phyloP scores from a whole-genome alignment of 345 rosid genomes.

The Populus deltoides region DNA sequence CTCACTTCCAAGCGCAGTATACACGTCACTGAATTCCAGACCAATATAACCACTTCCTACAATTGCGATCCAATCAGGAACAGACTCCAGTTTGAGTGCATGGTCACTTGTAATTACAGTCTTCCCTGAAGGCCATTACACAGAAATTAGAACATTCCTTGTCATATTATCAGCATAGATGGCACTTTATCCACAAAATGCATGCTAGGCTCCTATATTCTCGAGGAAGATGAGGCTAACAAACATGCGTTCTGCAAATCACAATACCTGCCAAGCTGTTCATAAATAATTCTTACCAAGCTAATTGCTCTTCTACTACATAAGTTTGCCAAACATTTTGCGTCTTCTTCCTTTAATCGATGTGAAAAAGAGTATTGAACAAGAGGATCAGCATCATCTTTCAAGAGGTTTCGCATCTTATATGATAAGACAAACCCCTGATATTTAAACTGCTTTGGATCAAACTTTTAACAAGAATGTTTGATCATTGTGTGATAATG shows the following conservation, averaged over 20 bases:
- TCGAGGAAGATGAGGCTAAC: neutral
- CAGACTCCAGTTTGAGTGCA: constrained; percentile 90
- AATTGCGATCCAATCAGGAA: constrained; percentile 98
- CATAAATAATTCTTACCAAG: neutral
- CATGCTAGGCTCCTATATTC: neutral
- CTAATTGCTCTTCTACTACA: neutral
- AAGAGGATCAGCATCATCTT: neutral
- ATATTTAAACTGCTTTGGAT: neutral
- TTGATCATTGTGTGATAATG: neutral
- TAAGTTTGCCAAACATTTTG: neutral
- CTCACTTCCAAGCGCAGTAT: constrained; percentile 99
- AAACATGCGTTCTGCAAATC: neutral
- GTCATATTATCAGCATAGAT: neutral
- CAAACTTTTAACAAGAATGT: constrained; percentile 8
- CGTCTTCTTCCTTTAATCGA: neutral
- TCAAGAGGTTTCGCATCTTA: neutral
- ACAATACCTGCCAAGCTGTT: neutral
- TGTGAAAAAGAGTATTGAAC: neutral
- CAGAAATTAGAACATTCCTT: constrained; percentile 4
- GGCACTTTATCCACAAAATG: neutral
- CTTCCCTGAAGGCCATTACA: constrained; percentile 63
- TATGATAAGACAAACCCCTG: neutral
- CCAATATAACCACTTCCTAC: constrained; percentile 99
- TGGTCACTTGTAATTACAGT: constrained; percentile 99
- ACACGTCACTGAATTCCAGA: constrained; percentile 98